These are phyloP conservation scores for Silene noctiflora DNA, from an alignment of 179 eudicot species.

Conservation along the genomic window DNA sequence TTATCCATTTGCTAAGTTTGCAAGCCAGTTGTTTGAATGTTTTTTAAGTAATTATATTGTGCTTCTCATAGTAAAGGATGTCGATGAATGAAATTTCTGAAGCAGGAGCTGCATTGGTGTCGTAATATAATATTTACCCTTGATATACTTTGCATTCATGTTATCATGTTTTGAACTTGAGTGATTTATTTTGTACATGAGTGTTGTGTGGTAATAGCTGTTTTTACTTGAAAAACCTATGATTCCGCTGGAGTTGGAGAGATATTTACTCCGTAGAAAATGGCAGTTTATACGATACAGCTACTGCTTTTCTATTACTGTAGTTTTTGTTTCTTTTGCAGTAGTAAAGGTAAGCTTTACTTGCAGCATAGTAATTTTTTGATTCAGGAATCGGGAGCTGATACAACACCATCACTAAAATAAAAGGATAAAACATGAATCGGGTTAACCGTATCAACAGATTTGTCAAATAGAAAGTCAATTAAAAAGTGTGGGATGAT, in stretches of 20 bases:
- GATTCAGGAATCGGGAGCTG: too few relatives aligned
- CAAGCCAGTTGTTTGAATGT: not conserved
- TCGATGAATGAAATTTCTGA: slow-evolving; percentile 23
- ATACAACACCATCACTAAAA: too few relatives aligned
- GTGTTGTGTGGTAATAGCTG: not conserved
- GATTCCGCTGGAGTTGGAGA: too few relatives aligned
- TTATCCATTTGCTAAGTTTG: not conserved
- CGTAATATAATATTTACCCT: not conserved
- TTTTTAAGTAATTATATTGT: not conserved
- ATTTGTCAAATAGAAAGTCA: too few relatives aligned
- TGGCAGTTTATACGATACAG: not conserved
- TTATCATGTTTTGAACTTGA: not conserved
- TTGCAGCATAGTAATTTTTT: too few relatives aligned
- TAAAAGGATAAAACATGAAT: too few relatives aligned
- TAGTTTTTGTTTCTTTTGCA: too few relatives aligned
- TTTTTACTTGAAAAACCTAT: not conserved
- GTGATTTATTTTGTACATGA: slow-evolving; percentile 3
- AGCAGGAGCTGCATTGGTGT: slow-evolving; percentile 26
- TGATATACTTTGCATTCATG: slow-evolving; percentile 7
- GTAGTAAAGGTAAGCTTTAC: too few relatives aligned
- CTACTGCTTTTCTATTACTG: too few relatives aligned
- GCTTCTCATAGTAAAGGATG: slow-evolving; percentile 5
- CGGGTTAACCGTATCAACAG: too few relatives aligned
- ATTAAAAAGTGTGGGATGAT: too few relatives aligned
- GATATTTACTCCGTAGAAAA: not conserved